These are phyloP conservation scores for Stephanodiscus triporus DNA, from an alignment of 108 stramenopile species.

Conservation along the genomic window DNA sequence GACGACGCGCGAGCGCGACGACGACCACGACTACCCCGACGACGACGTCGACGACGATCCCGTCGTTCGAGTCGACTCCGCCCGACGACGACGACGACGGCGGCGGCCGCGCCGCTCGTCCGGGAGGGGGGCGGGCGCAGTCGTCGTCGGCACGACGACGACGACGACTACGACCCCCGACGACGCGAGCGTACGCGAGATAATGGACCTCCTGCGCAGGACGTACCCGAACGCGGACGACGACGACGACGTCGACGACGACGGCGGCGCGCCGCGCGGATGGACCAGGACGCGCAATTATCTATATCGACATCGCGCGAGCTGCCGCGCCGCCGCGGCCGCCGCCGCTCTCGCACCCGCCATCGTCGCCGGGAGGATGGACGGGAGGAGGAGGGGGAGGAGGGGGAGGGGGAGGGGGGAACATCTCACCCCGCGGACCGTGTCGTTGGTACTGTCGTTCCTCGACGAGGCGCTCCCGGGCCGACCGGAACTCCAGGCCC, in stretches of 20 bases:
- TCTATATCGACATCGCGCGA: slow-evolving; percentile 60
- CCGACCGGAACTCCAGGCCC: slow-evolving; percentile 36
- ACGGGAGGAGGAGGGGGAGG: slow-evolving; percentile 14
- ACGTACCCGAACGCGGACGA: slow-evolving; percentile 26
- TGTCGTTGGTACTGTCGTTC: slow-evolving; percentile 63
- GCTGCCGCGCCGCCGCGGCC: slow-evolving; percentile 1
- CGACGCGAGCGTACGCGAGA: slow-evolving; percentile 35
- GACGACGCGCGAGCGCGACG: no score
- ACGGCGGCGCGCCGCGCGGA: slow-evolving; percentile 14
- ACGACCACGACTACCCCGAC: no score
- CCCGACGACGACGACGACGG: no score
- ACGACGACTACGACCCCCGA: no score
- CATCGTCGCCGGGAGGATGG: neutral
- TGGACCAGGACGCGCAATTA: slow-evolving; percentile 67
- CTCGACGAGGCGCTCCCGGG: slow-evolving; percentile 47
- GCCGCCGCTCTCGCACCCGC: neutral
- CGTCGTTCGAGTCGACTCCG: no score
- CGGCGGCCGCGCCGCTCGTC: no score
- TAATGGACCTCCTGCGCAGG: slow-evolving; percentile 39
- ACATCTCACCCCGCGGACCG: slow-evolving; percentile 40
- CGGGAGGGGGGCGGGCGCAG: no score
- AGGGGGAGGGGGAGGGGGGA: slow-evolving; percentile 13
- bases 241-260: neutral
- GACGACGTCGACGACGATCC: no score
- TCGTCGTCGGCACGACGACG: no score